A percentile compares a stretch with the other conserved stretches of the same genome.
phyloP scores from a whole-genome alignment of 2,329 filamentous ascomycete genomes.

The Penicillium sp. region DNA sequence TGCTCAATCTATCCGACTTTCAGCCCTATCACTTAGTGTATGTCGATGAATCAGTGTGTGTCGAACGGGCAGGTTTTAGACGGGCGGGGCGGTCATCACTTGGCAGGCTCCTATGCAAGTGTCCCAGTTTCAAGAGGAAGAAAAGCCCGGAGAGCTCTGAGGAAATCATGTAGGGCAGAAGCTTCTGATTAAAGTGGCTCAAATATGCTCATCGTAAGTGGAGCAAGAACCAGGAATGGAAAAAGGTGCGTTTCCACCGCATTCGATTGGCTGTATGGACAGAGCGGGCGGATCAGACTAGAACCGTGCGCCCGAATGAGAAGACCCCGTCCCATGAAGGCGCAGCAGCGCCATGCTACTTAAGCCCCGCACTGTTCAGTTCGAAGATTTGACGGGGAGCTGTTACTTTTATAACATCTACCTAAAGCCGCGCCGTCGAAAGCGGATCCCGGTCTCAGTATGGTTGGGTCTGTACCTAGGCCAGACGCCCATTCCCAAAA shows the following conservation, averaged over 20 bases:
- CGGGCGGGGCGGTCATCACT: too few species aligned
- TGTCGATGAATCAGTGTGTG: too few species aligned
- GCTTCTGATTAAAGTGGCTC: too few species aligned
- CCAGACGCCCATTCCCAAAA: background rate
- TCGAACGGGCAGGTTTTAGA: too few species aligned
- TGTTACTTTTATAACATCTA: background rate
- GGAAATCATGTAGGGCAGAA: too few species aligned
- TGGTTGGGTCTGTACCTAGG: background rate
- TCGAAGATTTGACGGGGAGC: background rate
- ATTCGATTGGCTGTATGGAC: background rate
- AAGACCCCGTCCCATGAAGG: background rate
- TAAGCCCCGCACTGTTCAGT: background rate
- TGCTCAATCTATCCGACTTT: too few species aligned
- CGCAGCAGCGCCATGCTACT: background rate
- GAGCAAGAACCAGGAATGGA: background rate
- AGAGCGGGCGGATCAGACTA: background rate
- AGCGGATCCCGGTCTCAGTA: background rate
- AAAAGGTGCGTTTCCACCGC: background rate
- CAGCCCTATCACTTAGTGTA: too few species aligned
- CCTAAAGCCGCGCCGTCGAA: background rate
- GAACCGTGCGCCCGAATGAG: background rate
- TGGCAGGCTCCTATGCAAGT: too few species aligned
- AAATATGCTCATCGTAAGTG: too few species aligned
- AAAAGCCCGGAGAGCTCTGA: too few species aligned
- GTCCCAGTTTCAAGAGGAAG: too few species aligned